Conservation (phyloP, 805 yeast genomes). For the baker's yeast (Saccharomyces cerevisiae) region DNA sequence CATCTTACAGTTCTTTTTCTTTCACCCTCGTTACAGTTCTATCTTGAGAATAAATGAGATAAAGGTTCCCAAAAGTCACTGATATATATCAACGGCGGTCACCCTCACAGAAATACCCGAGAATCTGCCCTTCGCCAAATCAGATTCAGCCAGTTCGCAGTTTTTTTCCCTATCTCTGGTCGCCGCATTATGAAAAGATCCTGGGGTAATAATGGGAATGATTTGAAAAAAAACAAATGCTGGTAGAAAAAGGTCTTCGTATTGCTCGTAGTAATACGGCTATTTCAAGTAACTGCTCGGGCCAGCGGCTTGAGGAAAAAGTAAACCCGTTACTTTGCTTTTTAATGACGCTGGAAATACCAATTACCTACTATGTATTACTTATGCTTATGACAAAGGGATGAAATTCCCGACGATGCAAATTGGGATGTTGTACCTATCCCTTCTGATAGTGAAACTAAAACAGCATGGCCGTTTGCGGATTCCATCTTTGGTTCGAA, state of each 20-base stretch:
- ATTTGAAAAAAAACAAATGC: background rate
- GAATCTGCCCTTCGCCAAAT: background rate
- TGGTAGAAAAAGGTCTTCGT: background rate
- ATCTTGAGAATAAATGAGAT: background rate
- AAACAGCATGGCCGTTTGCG: constrained; percentile 82
- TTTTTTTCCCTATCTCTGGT: background rate
- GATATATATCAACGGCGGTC: background rate
- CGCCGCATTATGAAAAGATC: background rate
- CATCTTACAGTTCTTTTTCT: constrained; percentile 4
- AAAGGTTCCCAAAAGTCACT: background rate
- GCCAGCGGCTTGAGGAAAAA: background rate
- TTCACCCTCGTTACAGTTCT: background rate
- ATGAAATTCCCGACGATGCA: constrained; percentile 94
- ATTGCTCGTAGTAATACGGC: background rate
- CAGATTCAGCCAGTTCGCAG: background rate
- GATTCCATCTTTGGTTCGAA: constrained; percentile 74
- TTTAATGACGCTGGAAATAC: background rate
- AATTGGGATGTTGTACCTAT: constrained; percentile 88
- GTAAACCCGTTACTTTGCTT: no score
- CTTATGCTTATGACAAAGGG: constrained; percentile 42
- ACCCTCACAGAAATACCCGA: background rate
- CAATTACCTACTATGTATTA: background rate
- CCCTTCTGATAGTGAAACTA: constrained; percentile 87
- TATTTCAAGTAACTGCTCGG: background rate
- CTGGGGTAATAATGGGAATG: background rate